A percentile compares a stretch with the other conserved stretches of the same genome.
Evolutionary conservation across 306 rosid species (phyloP).

Genomic region (Sechiopsis laciniata): DNA sequence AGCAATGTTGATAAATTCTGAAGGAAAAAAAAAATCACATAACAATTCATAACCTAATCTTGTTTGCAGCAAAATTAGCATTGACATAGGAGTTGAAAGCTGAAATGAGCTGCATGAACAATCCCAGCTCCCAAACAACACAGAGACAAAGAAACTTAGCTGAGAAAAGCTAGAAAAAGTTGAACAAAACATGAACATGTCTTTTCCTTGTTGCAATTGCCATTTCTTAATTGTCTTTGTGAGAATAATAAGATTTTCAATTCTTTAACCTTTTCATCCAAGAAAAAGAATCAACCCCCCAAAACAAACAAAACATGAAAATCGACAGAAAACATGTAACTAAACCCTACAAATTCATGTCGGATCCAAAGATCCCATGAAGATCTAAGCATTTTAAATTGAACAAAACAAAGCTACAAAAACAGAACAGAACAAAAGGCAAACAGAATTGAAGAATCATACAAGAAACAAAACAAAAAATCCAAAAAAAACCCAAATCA

Average conservation of each 20-base stretch:
- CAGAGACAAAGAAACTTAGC: too few relatives aligned
- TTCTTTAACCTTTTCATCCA: background rate
- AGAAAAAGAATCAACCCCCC: conserved; percentile 5
- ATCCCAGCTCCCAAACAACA: background rate
- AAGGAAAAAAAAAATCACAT: background rate
- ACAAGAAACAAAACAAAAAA: background rate
- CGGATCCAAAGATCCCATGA: conserved; percentile 16
- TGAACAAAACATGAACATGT: background rate
- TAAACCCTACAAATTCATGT: background rate
- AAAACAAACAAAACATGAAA: background rate
- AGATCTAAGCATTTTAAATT: conserved; percentile 14
- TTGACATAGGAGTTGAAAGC: background rate
- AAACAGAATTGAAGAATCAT: background rate
- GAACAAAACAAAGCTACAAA: background rate
- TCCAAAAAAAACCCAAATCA: background rate
- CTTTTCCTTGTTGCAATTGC: background rate
- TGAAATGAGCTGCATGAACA: background rate
- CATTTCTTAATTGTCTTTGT: background rate
- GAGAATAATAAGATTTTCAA: background rate
- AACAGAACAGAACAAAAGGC: background rate
- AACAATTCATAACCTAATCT: background rate
- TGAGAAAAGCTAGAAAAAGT: too few relatives aligned
- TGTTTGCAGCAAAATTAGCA: background rate
- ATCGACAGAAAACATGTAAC: background rate
- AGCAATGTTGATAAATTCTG: background rate